These are phyloP conservation scores for Macrophomina phaseolina DNA, from an alignment of 2,329 filamentous ascomycete species.

Conservation along the genomic window DNA sequence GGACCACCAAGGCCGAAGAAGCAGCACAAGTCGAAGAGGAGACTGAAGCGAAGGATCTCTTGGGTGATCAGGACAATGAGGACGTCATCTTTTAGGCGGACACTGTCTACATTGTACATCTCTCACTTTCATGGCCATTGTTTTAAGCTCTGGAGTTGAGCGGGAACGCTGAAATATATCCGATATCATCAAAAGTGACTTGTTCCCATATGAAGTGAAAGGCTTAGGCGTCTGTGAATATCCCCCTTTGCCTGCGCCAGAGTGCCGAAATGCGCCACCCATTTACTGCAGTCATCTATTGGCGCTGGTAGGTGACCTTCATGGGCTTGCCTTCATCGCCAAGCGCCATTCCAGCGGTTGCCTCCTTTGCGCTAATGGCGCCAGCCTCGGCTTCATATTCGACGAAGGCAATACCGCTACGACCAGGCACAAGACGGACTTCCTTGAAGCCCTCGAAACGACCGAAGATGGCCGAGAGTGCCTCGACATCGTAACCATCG, in stretches of 20 bases:
- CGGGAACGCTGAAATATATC: neutral
- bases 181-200: neutral
- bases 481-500: conserved; percentile 82
- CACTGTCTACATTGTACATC: neutral
- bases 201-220: neutral
- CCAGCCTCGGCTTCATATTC: conserved; percentile 92
- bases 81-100: conserved; percentile 78
- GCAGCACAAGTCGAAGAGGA: conserved; percentile 32
- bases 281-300: conserved; percentile 55
- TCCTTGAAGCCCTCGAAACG: conserved; percentile 95
- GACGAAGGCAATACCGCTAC: conserved; percentile 90
- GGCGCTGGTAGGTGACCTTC: conserved; percentile 95
- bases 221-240: too few species aligned
- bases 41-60: conserved; percentile 64
- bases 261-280: too few species aligned
- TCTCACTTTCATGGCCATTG: neutral
- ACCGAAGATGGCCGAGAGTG: conserved; percentile 79
- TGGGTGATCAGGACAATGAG: conserved; percentile 77
- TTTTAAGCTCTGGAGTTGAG: neutral
- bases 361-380: conserved; percentile 93
- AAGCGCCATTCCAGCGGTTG: conserved; percentile 82
- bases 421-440: conserved; percentile 83
- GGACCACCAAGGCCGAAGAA: conserved; percentile 48
- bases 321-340: conserved; percentile 77
- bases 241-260: neutral